phyloP scores from a whole-genome alignment of 1,139 yeast species.

The Scheffersomyces cryptocercus region DNA sequence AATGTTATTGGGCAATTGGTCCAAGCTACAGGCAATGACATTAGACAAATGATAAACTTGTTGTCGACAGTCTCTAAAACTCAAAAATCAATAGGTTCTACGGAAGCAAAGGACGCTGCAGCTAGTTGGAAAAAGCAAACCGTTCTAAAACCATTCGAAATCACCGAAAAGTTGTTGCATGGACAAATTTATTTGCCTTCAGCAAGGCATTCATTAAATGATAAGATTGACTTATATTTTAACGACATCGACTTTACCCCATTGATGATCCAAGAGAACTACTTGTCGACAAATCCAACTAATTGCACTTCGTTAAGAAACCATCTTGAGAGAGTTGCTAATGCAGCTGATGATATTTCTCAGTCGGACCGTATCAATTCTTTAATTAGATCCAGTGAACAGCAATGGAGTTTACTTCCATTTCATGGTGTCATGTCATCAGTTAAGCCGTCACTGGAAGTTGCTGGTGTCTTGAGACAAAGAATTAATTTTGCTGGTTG shows the following conservation, averaged over 20 bases:
- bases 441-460: constrained; percentile 73
- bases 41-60: constrained; percentile 89
- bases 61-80: constrained; percentile 82
- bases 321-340: constrained; percentile 64
- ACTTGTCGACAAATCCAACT: constrained; percentile 64
- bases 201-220: constrained; percentile 62
- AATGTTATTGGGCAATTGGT: constrained; percentile 82
- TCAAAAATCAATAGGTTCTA: constrained; percentile 59
- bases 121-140: constrained; percentile 86
- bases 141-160: constrained; percentile 91
- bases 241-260: constrained; percentile 96
- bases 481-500: constrained; percentile 81
- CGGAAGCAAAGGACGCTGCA: constrained; percentile 51
- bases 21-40: constrained; percentile 84
- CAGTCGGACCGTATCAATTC: constrained; percentile 79
- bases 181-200: constrained; percentile 60
- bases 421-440: constrained; percentile 88
- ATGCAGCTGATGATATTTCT: constrained; percentile 85
- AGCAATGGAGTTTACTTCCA: constrained; percentile 95
- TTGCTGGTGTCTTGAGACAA: constrained; percentile 71
- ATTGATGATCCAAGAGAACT: constrained; percentile 94
- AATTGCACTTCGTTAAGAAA: constrained; percentile 34
- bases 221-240: constrained; percentile 85
- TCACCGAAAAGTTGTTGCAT: constrained; percentile 68
- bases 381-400: constrained; percentile 85